A percentile compares a stretch with the other conserved stretches of the same genome.
Conservation (phyloP, 208 protist genomes). For the Trypanosoma platydactyli region DNA sequence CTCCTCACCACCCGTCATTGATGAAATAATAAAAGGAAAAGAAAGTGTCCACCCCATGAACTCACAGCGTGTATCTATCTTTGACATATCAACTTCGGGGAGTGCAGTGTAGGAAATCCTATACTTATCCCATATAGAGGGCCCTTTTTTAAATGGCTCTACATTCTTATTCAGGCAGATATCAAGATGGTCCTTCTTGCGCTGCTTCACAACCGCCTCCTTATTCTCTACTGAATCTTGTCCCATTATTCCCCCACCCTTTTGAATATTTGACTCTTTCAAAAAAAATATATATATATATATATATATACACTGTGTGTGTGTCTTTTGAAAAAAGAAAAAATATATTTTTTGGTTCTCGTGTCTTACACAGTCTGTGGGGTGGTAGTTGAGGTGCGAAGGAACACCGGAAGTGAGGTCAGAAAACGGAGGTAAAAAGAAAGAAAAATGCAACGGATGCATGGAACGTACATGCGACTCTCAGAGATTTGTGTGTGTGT, state of each 20-base stretch:
- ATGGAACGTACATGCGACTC: not conserved
- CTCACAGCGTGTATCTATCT: slow-evolving; percentile 72
- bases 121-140: slow-evolving; percentile 82
- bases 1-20: slow-evolving; percentile 90
- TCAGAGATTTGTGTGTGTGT: too few relatives aligned
- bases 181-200: slow-evolving; percentile 92
- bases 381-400: too few relatives aligned
- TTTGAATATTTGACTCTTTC: not conserved
- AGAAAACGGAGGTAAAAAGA: too few relatives aligned
- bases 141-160: slow-evolving; percentile 67
- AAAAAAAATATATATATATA: not conserved
- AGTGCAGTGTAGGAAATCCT: slow-evolving; percentile 84
- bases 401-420: too few relatives aligned
- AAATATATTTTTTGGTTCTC: too few relatives aligned
- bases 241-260: not conserved
- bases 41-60: slow-evolving; percentile 79
- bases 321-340: too few relatives aligned
- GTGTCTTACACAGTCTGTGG: too few relatives aligned
- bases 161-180: slow-evolving; percentile 87
- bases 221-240: slow-evolving; percentile 31
- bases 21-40: slow-evolving; percentile 88
- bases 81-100: slow-evolving; percentile 76
- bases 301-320: too few relatives aligned
- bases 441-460: not conserved
- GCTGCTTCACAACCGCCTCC: slow-evolving; percentile 65